Base-by-base conservation (phyloP, 2,329 filamentous ascomycete species). In the Penicillium sp. region DNA sequence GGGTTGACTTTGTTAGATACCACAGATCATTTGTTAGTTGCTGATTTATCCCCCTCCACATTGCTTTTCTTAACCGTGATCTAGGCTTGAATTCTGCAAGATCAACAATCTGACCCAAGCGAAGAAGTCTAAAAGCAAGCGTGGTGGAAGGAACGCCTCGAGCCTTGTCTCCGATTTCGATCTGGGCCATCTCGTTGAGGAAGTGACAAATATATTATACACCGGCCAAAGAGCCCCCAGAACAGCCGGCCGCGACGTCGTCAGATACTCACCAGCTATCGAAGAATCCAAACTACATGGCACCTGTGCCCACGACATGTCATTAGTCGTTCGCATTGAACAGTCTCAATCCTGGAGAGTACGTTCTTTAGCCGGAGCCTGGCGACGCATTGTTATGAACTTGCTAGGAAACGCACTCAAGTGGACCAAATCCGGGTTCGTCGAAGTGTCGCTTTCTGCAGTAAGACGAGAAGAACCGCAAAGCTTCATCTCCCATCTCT, bases 1-100 rank as follows among this genome's bases (percentile, higher is more conserved):
- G 78, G 77, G 0, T 64, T 74, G 11, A 81, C 79, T 3, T 61
- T 81, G 4, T 60, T 81, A n/a, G 78, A 79, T 33, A 79, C 79
- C 6, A 70, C 71, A 46, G 67, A 72, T 53, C 67, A 72, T 40
- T 40, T 68, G 63, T 71, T 47, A 44, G 66, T 56, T 18, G 4
- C 8, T 7, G 5, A 6, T 22, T 2, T 5, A 20, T 13, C 4
- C 8, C 1, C 2, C 0, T n/a, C 11, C 11, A 14, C 2, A n/a
- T 16, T 4, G 2, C 1, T 43, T 14, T 27, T 10, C 28, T 50
- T 64, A 27, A 63, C 44, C 16, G 18, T 5, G 4, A 8, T 18
- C 1, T 4, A 68, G 65, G 27, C 55, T 72, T 5, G 67, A 69
- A 33, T 72, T 68, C 40, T 66, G 69, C 8, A 72, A 72, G 45